Evolutionary conservation across 2,329 filamentous ascomycete genomes (phyloP).

Genomic region (Zasmidium angulare): DNA sequence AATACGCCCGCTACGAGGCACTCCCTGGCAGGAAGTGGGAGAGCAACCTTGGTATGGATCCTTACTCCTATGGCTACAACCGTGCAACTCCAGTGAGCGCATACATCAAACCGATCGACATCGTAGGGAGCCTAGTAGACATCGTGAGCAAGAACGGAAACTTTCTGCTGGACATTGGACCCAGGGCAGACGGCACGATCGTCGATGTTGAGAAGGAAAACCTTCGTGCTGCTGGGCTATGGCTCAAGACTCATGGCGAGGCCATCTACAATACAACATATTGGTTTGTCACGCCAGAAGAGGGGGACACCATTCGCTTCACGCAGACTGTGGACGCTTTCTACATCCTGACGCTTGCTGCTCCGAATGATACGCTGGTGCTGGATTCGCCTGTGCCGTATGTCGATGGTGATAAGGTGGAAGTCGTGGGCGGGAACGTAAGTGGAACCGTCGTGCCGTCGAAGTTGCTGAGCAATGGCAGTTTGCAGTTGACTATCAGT

Average conservation of each 20-base stretch:
- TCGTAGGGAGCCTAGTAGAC: slow-evolving; percentile 30
- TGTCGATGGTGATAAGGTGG: slow-evolving; percentile 48
- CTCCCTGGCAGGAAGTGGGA: slow-evolving; percentile 61
- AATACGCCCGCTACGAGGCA: slow-evolving; percentile 54
- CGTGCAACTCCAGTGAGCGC: slow-evolving; percentile 47
- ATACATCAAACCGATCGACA: slow-evolving; percentile 26
- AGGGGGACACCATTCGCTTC: slow-evolving; percentile 50
- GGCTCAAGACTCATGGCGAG: slow-evolving; percentile 56
- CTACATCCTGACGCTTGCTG: slow-evolving; percentile 50
- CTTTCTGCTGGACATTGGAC: slow-evolving; percentile 41
- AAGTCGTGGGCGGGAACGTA: slow-evolving; percentile 42
- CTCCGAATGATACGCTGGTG: slow-evolving; percentile 42
- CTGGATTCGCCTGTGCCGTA: slow-evolving; percentile 49
- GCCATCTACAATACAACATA: slow-evolving; percentile 60
- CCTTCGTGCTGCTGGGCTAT: slow-evolving; percentile 53
- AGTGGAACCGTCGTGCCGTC: slow-evolving; percentile 31
- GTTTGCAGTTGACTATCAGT: slow-evolving; percentile 37
- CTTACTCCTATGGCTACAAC: slow-evolving; percentile 61
- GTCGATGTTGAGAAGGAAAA: slow-evolving; percentile 49
- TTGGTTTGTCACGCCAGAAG: slow-evolving; percentile 50
- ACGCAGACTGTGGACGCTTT: slow-evolving; percentile 55
- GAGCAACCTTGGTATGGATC: slow-evolving; percentile 60
- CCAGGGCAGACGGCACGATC: slow-evolving; percentile 56
- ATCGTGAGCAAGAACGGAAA: slow-evolving; percentile 35
- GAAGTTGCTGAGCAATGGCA: slow-evolving; percentile 27